A percentile compares a stretch with the other conserved stretches of the same genome.
Evolutionary conservation across 345 rosid genomes (phyloP).

Genomic region (Ceriops zippeliana): DNA sequence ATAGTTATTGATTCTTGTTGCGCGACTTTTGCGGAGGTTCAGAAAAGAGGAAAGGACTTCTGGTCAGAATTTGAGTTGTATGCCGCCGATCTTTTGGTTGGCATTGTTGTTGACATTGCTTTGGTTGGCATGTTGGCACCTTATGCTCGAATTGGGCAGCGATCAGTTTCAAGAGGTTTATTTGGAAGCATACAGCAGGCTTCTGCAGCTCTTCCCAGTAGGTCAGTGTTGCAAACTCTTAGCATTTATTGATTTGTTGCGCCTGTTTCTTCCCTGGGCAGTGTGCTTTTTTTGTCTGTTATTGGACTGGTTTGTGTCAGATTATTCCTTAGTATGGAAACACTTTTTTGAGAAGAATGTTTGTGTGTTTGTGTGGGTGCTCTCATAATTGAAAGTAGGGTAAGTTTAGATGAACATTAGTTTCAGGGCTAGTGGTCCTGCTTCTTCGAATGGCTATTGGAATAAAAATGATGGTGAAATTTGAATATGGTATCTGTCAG

Average conservation of each 20-base stretch:
- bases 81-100: constrained; percentile 86
- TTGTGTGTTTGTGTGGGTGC: too few species aligned
- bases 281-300: too few species aligned
- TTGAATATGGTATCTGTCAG: too few species aligned
- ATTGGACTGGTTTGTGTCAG: background rate
- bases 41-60: constrained; percentile 85
- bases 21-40: constrained; percentile 91
- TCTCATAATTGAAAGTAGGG: too few species aligned
- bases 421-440: too few species aligned
- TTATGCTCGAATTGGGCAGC: constrained; percentile 74
- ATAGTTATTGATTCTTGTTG: constrained; percentile 88
- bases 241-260: background rate
- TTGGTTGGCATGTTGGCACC: constrained; percentile 96
- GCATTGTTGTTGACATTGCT: constrained; percentile 77
- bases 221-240: constrained; percentile 31
- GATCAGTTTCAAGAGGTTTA: constrained; percentile 56
- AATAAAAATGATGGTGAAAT: too few species aligned
- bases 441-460: too few species aligned
- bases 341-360: too few species aligned
- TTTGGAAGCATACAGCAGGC: constrained; percentile 62
- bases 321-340: background rate
- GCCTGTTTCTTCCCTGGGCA: background rate
- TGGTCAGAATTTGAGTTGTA: constrained; percentile 95
- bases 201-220: constrained; percentile 91
- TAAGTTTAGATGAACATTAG: too few species aligned